phyloP scores from a whole-genome alignment of 371 early-diverging fungal genomes.

The Mortierella sp. region DNA sequence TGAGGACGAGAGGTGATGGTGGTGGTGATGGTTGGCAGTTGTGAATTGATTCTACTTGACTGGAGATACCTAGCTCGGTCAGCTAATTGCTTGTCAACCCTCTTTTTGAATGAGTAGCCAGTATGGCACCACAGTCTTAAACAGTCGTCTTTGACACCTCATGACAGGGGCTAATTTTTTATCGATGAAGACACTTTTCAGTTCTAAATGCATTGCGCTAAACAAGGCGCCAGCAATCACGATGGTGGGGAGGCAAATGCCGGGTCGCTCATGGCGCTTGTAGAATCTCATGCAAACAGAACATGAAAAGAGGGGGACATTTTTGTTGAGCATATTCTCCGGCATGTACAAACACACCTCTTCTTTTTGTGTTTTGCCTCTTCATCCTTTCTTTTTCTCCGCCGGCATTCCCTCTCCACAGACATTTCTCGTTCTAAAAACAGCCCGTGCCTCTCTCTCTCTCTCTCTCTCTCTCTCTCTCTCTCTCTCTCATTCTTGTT shows the following conservation, averaged over 20 bases:
- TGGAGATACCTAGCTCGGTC: neutral
- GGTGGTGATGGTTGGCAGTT: too few species aligned
- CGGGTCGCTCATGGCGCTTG: neutral
- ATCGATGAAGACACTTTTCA: too few species aligned
- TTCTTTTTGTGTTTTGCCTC: neutral
- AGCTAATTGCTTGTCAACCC: too few species aligned
- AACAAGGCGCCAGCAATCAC: neutral
- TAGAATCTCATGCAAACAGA: neutral
- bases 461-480: neutral
- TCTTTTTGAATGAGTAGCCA: neutral
- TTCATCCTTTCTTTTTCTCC: neutral
- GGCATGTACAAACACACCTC: neutral
- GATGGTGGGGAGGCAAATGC: neutral
- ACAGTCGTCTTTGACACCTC: neutral
- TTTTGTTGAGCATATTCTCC: neutral
- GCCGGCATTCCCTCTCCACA: neutral
- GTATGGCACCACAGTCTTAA: neutral
- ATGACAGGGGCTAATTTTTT: neutral
- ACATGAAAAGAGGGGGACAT: neutral
- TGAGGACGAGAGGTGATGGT: too few species aligned
- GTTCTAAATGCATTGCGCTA: neutral
- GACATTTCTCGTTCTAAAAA: neutral
- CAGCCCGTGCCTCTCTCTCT: constrained; percentile 4
- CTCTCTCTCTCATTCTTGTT: neutral
- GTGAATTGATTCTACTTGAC: neutral